Evolutionary conservation across 257 asterid genomes (phyloP).

Genomic region (Ehretia macrophylla): DNA sequence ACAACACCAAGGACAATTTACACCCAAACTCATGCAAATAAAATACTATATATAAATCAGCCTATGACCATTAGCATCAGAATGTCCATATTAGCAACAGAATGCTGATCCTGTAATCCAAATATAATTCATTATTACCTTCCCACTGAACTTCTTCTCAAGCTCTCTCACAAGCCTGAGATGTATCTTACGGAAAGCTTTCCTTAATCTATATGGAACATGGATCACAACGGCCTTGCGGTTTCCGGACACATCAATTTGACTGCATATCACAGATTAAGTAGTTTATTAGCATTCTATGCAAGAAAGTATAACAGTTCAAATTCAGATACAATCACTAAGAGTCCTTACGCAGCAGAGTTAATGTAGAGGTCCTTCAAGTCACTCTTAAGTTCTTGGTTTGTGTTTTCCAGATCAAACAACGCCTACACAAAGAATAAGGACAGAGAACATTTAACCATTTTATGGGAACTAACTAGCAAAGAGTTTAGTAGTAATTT

Average conservation of each 20-base stretch:
- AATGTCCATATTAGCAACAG: no score
- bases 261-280: conserved; percentile 34
- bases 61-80: no score
- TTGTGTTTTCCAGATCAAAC: conserved; percentile 79
- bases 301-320: not conserved
- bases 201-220: conserved; percentile 76
- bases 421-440: conserved; percentile 45
- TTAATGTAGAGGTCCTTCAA: conserved; percentile 83
- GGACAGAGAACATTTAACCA: not conserved
- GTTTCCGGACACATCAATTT: conserved; percentile 67
- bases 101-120: no score
- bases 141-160: conserved; percentile 94
- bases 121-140: conserved; percentile 34
- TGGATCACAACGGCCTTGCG: conserved; percentile 89
- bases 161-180: conserved; percentile 81
- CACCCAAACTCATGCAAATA: no score
- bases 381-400: conserved; percentile 79
- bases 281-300: conserved; percentile 1
- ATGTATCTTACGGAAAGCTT: conserved; percentile 87
- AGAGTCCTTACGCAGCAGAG: conserved; percentile 59
- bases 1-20: not conserved
- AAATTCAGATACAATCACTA: not conserved
- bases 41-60: no score
- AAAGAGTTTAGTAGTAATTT: no score
- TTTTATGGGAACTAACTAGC: not conserved